Evolutionary conservation across 2,329 filamentous ascomycete genomes (phyloP).

Genomic region (Phialophora verrucosa): DNA sequence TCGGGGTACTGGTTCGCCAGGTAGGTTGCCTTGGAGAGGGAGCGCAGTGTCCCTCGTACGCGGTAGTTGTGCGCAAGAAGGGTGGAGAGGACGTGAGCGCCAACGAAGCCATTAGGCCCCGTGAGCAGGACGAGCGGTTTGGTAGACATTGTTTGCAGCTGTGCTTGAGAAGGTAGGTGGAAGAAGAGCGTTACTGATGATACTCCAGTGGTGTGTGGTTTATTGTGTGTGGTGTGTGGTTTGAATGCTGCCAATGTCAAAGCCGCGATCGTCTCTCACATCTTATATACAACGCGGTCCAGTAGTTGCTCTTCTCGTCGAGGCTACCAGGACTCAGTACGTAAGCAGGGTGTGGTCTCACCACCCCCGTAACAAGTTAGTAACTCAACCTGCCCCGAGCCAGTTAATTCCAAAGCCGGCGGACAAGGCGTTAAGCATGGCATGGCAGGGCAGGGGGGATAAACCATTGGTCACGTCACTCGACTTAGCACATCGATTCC

Average conservation of each 20-base stretch:
- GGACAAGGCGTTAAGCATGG: background rate
- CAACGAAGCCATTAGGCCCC: slow-evolving; percentile 32
- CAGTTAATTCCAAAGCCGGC: background rate
- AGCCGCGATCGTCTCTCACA: background rate
- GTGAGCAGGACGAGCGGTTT: slow-evolving; percentile 32
- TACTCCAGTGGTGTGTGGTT: background rate
- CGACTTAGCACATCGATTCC: no score
- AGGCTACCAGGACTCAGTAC: background rate
- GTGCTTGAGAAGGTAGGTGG: background rate
- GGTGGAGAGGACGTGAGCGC: slow-evolving; percentile 28
- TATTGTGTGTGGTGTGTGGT: background rate
- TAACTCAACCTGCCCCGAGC: background rate
- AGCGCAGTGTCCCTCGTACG: slow-evolving; percentile 29
- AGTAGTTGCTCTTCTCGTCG: background rate
- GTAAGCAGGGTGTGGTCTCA: background rate
- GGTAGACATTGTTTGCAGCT: slow-evolving; percentile 15
- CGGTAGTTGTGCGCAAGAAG: slow-evolving; percentile 21
- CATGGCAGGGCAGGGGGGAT: background rate
- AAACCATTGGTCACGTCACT: background rate
- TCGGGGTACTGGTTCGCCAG: slow-evolving; percentile 17
- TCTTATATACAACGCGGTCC: background rate
- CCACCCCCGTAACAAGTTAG: no score
- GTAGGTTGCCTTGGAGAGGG: slow-evolving; percentile 27
- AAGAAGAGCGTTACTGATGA: background rate
- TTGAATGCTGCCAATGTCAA: background rate